phyloP scores from a whole-genome alignment of 139 green algal species.

The Eudorina sp. region DNA sequence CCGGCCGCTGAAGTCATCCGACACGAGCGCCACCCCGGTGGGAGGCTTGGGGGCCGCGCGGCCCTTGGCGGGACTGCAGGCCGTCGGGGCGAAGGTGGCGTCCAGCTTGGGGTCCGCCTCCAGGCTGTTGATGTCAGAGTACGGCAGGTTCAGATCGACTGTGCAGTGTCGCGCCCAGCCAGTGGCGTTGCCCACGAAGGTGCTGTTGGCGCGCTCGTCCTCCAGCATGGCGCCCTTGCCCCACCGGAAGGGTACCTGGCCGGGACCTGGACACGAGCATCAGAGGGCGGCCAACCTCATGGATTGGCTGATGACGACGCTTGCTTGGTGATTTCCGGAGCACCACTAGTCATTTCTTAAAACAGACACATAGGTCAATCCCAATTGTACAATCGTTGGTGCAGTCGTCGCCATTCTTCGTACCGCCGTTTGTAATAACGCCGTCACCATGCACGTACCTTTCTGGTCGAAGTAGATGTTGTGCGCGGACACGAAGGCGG shows the following conservation, averaged over 20 bases:
- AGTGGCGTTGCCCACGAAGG: conserved; percentile 48
- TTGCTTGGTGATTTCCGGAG: too few relatives aligned
- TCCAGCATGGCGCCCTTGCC: conserved; percentile 50
- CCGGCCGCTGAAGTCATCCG: conserved; percentile 45
- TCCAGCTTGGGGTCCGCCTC: conserved; percentile 36
- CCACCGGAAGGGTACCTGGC: conserved; percentile 24
- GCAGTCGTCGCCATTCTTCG: too few relatives aligned
- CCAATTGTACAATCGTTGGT: too few relatives aligned
- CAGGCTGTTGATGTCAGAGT: not conserved
- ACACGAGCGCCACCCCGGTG: not conserved
- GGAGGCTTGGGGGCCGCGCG: not conserved
- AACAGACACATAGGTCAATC: too few relatives aligned
- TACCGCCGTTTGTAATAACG: too few relatives aligned
- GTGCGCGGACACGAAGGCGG: not conserved
- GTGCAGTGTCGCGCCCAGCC: not conserved
- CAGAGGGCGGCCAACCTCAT: too few relatives aligned
- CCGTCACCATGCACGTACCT: too few relatives aligned
- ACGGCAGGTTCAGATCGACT: not conserved
- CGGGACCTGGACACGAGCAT: too few relatives aligned
- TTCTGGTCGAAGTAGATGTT: conserved; percentile 48
- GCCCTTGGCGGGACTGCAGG: conserved; percentile 13
- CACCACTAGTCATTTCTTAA: too few relatives aligned
- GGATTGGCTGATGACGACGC: too few relatives aligned
- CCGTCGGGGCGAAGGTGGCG: not conserved
- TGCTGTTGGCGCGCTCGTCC: conserved; percentile 30